Conservation (phyloP, 2,329 filamentous ascomycete genomes). For the Fonsecaea monophora region DNA sequence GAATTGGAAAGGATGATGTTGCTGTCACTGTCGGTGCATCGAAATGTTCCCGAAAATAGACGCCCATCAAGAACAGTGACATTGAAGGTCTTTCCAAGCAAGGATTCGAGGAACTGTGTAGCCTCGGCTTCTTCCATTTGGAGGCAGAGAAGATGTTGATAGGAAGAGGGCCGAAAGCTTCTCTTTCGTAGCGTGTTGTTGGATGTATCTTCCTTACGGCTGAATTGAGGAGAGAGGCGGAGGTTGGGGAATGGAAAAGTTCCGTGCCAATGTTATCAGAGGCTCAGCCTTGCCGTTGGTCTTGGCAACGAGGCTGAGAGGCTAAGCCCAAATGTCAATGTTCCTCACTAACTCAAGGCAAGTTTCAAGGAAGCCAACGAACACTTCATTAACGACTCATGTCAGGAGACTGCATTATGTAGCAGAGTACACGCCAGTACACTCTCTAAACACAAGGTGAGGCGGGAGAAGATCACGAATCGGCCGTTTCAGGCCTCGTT, state of each 20-base stretch:
- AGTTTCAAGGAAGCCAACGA: not conserved
- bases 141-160: not conserved
- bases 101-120: slow-evolving; percentile 37
- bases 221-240: not conserved
- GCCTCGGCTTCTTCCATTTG: slow-evolving; percentile 38
- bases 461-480: not conserved
- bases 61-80: slow-evolving; percentile 56
- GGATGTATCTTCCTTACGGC: not conserved
- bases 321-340: not conserved
- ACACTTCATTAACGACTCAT: not conserved
- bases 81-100: slow-evolving; percentile 40
- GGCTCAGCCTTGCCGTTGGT: not conserved
- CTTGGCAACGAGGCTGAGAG: not conserved
- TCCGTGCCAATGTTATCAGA: not conserved
- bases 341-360: not conserved
- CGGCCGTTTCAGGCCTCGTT: not conserved
- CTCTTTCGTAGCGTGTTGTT: not conserved
- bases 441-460: not conserved
- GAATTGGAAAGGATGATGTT: slow-evolving; percentile 87
- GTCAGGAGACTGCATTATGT: not conserved
- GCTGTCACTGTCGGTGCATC: slow-evolving; percentile 89
- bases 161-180: not conserved
- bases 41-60: slow-evolving; percentile 88
- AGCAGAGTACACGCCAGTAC: not conserved
- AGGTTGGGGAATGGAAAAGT: not conserved